These are phyloP conservation scores for Eucalyptus erythrocorys DNA, from an alignment of 345 rosid species.

Conservation along the genomic window DNA sequence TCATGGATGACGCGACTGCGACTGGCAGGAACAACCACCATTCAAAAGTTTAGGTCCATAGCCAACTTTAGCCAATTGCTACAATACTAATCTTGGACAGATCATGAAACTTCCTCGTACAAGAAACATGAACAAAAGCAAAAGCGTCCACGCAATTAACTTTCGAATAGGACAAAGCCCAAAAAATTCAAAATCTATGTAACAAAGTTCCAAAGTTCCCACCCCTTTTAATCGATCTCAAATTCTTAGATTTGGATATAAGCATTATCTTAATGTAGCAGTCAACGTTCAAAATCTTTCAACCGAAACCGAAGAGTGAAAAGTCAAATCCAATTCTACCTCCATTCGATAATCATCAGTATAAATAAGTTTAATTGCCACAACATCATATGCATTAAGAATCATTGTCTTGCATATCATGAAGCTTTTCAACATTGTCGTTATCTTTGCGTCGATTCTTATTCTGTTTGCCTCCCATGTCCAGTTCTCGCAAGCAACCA, in stretches of 20 bases:
- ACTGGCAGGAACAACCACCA: background rate
- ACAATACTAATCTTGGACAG: background rate
- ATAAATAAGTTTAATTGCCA: background rate
- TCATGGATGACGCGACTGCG: background rate
- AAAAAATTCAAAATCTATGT: background rate
- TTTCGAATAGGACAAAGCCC: background rate
- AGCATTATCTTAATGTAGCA: background rate
- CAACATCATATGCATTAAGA: background rate
- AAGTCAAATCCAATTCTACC: background rate
- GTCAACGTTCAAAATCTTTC: slow-evolving; percentile 24
- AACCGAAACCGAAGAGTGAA: background rate
- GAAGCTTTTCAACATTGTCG: background rate
- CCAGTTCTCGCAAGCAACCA: background rate
- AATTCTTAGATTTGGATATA: background rate
- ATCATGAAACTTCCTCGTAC: background rate
- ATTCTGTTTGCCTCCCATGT: background rate
- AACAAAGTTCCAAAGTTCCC: background rate
- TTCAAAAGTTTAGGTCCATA: background rate
- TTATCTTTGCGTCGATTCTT: background rate
- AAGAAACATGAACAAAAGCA: background rate
- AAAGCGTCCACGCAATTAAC: background rate
- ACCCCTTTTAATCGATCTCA: background rate
- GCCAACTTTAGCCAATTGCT: background rate
- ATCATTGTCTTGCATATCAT: background rate
- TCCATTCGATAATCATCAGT: background rate